A percentile compares a stretch with the other conserved stretches of the same genome.
Evolutionary conservation across 352 stramenopile species (phyloP).

Genomic region (Phytophthora crassamura): DNA sequence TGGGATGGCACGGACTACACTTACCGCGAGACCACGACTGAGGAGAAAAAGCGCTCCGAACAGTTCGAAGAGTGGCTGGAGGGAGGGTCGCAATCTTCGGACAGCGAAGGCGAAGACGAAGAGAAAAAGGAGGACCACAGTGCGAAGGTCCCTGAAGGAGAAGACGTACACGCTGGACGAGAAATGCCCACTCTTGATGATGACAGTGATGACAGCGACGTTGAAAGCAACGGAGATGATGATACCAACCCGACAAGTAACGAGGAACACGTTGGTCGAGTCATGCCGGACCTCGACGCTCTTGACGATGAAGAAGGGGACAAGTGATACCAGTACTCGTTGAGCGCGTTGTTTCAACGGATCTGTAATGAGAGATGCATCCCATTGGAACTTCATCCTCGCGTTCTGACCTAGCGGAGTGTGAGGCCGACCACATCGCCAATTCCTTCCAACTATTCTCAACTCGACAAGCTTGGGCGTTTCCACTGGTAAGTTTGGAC

Average conservation of each 20-base stretch:
- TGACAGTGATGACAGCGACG: conserved; percentile 39
- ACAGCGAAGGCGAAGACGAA: conserved; percentile 52
- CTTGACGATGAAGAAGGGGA: conserved; percentile 44
- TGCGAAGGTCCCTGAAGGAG: not conserved
- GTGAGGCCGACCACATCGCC: conserved; percentile 13
- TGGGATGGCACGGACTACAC: conserved; percentile 97
- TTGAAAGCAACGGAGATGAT: conserved; percentile 32
- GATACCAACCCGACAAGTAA: conserved; percentile 12
- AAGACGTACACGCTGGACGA: conserved; percentile 30
- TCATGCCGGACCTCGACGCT: conserved; percentile 64
- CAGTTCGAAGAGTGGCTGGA: conserved; percentile 97
- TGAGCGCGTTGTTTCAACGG: conserved; percentile 22
- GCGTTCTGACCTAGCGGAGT: conserved; percentile 28
- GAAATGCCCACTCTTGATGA: conserved; percentile 36
- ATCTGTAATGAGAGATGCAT: conserved; percentile 23
- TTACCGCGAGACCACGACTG: conserved; percentile 73
- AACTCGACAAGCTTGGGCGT: conserved; percentile 1
- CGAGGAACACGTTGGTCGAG: conserved; percentile 57
- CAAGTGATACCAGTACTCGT: conserved; percentile 8
- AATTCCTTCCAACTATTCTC: conserved; percentile 20
- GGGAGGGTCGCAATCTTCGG: conserved; percentile 68
- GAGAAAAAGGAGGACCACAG: conserved; percentile 24
- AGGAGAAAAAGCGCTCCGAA: conserved; percentile 88
- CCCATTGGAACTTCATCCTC: conserved; percentile 13
- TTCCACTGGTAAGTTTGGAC: conserved; percentile 29